phyloP scores from a whole-genome alignment of 2,329 filamentous ascomycete species.

The Neopestalotiopsis clavispora region DNA sequence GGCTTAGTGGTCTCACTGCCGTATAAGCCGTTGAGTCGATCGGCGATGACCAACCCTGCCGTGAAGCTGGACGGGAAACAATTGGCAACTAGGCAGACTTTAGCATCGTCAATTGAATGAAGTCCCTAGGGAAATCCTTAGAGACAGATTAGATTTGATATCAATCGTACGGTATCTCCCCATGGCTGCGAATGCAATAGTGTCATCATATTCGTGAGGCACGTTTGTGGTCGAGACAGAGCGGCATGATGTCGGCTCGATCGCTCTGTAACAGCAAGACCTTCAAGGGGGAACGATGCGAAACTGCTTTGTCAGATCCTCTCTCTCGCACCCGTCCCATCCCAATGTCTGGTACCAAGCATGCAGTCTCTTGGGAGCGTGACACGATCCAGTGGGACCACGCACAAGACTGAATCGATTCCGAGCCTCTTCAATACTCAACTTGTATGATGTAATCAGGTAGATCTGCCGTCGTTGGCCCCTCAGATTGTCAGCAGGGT shows the following conservation, averaged over 20 bases:
- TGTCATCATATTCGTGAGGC: neutral
- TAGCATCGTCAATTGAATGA: neutral
- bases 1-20: neutral
- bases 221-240: neutral
- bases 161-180: neutral
- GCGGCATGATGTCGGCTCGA: slow-evolving; percentile 9
- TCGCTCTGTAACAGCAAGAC: neutral
- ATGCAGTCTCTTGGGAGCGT: neutral
- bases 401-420: neutral
- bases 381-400: neutral
- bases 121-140: too few relatives aligned
- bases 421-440: neutral
- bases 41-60: neutral
- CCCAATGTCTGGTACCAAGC: neutral
- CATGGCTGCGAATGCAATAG: neutral
- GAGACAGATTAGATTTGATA: neutral
- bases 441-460: slow-evolving; percentile 8
- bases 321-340: neutral
- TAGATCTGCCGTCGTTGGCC: slow-evolving; percentile 7
- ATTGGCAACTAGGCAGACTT: neutral
- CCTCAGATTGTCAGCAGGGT: slow-evolving; percentile 4
- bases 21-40: neutral
- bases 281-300: slow-evolving; percentile 6
- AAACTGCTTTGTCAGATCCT: slow-evolving; percentile 6
- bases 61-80: neutral